Percentiles rank a stretch among this genome's conserved stretches.
phyloP scores from a whole-genome alignment of 176 grass and related monocot species.

The Aegilops umbellulata region DNA sequence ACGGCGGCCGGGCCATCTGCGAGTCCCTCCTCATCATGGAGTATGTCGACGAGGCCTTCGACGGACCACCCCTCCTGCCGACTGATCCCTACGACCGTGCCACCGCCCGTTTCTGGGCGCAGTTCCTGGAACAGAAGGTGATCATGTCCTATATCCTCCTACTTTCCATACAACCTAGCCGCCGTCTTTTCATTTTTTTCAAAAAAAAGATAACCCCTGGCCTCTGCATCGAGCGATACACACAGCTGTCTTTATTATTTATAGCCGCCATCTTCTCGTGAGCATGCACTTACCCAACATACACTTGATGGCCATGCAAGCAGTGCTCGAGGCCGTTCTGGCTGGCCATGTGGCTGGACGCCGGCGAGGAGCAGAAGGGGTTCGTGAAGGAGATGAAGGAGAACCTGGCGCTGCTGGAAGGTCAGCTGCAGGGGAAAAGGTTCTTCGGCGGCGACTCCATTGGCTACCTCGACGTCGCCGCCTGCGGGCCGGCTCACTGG shows the following conservation, averaged over 20 bases:
- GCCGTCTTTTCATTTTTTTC: too few relatives aligned
- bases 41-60: constrained; percentile 44
- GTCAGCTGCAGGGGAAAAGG: neutral
- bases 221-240: too few relatives aligned
- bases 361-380: neutral
- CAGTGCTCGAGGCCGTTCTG: neutral
- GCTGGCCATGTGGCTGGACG: neutral
- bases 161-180: too few relatives aligned
- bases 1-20: neutral
- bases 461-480: neutral
- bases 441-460: neutral
- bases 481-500: neutral
- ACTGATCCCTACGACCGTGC: neutral
- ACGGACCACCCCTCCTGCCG: neutral
- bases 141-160: neutral
- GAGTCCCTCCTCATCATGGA: constrained; percentile 48
- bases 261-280: too few relatives aligned
- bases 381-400: neutral
- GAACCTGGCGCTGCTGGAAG: neutral
- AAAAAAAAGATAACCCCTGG: too few relatives aligned
- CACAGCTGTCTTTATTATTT: too few relatives aligned
- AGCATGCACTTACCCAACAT: neutral
- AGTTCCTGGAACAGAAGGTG: neutral
- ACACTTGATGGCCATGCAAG: neutral
- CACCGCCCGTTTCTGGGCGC: neutral